Evolutionary conservation across 768 basidiomycete genomes (phyloP).

Genomic region (Hericium erinaceus): DNA sequence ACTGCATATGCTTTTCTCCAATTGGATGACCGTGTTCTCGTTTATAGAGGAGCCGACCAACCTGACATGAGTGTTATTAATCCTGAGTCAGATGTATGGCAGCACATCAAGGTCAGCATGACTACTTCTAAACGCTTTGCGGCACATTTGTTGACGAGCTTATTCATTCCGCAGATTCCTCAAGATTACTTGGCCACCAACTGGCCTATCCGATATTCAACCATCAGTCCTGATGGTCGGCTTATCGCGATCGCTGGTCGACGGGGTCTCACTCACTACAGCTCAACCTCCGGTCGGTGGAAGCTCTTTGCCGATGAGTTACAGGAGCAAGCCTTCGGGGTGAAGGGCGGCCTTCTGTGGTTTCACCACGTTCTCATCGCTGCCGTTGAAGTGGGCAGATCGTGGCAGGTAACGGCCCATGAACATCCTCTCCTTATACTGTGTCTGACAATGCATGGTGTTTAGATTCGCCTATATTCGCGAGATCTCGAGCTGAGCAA

Average conservation of each 20-base stretch:
- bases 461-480: conserved; percentile 86
- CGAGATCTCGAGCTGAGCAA: conserved; percentile 82
- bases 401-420: conserved; percentile 52
- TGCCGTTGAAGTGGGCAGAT: conserved; percentile 74
- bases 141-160: background rate
- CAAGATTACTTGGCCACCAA: conserved; percentile 81
- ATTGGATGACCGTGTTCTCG: conserved; percentile 86
- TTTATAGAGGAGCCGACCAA: conserved; percentile 94
- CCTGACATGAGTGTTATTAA: conserved; percentile 98
- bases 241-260: conserved; percentile 90
- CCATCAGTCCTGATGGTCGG: conserved; percentile 82
- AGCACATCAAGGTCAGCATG: conserved; percentile 69
- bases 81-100: conserved; percentile 97
- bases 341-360: conserved; percentile 91
- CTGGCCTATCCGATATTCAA: conserved; percentile 91
- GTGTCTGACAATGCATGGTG: background rate
- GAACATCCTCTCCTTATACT: background rate
- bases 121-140: background rate
- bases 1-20: conserved; percentile 93
- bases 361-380: conserved; percentile 93
- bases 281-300: conserved; percentile 91
- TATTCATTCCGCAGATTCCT: conserved; percentile 53
- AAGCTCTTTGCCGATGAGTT: conserved; percentile 73
- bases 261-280: conserved; percentile 88
- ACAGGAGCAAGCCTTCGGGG: conserved; percentile 81